These are phyloP conservation scores for Solanum sitiens DNA, from an alignment of 257 asterid species.

Conservation along the genomic window DNA sequence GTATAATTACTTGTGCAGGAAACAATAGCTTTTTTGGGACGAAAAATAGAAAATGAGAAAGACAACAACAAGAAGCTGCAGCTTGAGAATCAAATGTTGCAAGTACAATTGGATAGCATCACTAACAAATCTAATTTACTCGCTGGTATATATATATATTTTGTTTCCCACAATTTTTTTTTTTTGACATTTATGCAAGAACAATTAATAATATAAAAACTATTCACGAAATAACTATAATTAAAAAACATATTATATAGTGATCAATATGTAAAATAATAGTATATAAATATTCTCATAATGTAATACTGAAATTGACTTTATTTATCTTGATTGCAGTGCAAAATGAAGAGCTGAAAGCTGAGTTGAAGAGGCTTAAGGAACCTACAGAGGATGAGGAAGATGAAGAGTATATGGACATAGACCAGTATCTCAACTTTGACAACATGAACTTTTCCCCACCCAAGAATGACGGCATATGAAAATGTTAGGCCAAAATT, in stretches of 20 bases:
- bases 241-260: not conserved
- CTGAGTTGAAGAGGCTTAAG: not conserved
- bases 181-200: no score
- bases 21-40: not conserved
- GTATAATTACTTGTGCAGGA: not conserved
- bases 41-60: not conserved
- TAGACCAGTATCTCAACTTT: not conserved
- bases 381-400: not conserved
- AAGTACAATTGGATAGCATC: not conserved
- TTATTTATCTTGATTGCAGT: not conserved
- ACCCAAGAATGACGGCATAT: not conserved
- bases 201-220: no score
- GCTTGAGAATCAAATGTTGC: not conserved
- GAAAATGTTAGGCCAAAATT: not conserved
- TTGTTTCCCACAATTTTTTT: no score
- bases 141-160: not conserved
- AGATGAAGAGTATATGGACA: not conserved
- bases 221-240: no score
- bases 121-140: not conserved
- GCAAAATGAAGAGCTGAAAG: not conserved
- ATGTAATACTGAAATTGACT: not conserved
- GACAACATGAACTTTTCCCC: not conserved
- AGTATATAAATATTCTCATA: not conserved
- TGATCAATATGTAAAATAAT: not conserved
- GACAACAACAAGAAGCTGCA: not conserved